Evolutionary conservation across 371 early-diverging fungal genomes (phyloP), one percentile per base, ranked within the genome.

Genomic region (Synchytrium microbalum): DNA sequence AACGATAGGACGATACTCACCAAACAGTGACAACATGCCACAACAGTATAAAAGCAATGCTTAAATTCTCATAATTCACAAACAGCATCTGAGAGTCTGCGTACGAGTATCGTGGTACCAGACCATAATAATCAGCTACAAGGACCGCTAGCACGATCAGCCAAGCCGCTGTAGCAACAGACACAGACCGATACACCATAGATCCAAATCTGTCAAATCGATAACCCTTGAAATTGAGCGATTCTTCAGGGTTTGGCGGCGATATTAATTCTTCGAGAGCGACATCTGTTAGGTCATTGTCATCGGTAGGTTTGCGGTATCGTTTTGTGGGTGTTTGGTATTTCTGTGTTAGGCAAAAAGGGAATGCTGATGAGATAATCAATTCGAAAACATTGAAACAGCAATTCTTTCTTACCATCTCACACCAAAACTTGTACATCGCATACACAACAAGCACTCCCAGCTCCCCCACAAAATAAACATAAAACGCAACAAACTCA

Each of bases 101-200:
- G 58, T 70, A 74, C 19, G 64, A 65, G 31, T 64, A 64, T 19
- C 75, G 64, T 30, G 71, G 59, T 61, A 84, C 69, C n/a, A 69
- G 76, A 26, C 75, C 77, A 66, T 83, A 91, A 76, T 88, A 85
- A 70, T 89, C 90, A 24, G 80, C 75, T 33, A 86, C 84, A n/a
- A 91, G 68, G 56, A 85, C 69, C 24, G 79, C 80, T 64, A 91
- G 66, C 55, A 88, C 75, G n/a, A 83, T 77, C 38, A 89, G 68
- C 77, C 84, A 88, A 38, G 80, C 74, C 16, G 86, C 60, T 2
- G 88, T 84, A 2, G 80, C 76, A 28, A 78, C 31, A 14, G 79
- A 64, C 29, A 84, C 76, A 32, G 84, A 79, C 32, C 73, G 72
- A 68, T 78, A 77, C 1, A 78, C 78, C 14, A 81, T 65, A 19